Percentiles rank a stretch among this genome's conserved stretches.
These are phyloP conservation scores for Didymella pinodella DNA, from an alignment of 2,329 filamentous ascomycete genomes.

Conservation along the genomic window DNA sequence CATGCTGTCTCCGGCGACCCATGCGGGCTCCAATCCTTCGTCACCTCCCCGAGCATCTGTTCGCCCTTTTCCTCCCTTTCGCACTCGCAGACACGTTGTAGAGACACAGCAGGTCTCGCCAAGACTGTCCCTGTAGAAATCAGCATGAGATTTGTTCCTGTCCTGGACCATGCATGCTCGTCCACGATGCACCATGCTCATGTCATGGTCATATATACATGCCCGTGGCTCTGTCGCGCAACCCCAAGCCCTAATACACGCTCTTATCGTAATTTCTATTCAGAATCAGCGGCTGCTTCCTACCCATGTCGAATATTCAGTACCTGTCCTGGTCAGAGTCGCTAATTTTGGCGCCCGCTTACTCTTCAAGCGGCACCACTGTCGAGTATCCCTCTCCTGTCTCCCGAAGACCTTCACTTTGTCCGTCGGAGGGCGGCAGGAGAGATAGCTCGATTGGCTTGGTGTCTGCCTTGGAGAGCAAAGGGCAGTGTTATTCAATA, in stretches of 20 bases:
- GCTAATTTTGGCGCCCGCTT: slow-evolving; percentile 49
- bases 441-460: slow-evolving; percentile 48
- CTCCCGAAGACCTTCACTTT: slow-evolving; percentile 46
- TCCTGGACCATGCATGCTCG: slow-evolving; percentile 34
- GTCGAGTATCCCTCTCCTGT: slow-evolving; percentile 47
- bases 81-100: slow-evolving; percentile 30
- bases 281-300: slow-evolving; percentile 20
- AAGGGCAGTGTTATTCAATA: slow-evolving; percentile 49
- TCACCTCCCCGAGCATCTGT: slow-evolving; percentile 16
- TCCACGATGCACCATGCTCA: slow-evolving; percentile 25
- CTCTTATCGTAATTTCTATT: slow-evolving; percentile 43
- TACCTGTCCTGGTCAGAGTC: slow-evolving; percentile 47
- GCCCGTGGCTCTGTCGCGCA: slow-evolving; percentile 33
- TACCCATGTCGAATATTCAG: slow-evolving; percentile 27
- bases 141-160: slow-evolving; percentile 38
- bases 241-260: slow-evolving; percentile 38
- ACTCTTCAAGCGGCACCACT: slow-evolving; percentile 45
- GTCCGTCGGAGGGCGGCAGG: slow-evolving; percentile 42
- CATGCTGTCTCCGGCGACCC: slow-evolving; percentile 23
- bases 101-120: slow-evolving; percentile 47
- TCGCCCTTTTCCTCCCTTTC: slow-evolving; percentile 23
- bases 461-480: slow-evolving; percentile 49
- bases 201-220: slow-evolving; percentile 46
- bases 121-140: slow-evolving; percentile 26
- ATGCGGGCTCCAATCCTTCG: slow-evolving; percentile 29